Base-by-base conservation (phyloP, 768 basidiomycete species). In the Mycena vitilis region DNA sequence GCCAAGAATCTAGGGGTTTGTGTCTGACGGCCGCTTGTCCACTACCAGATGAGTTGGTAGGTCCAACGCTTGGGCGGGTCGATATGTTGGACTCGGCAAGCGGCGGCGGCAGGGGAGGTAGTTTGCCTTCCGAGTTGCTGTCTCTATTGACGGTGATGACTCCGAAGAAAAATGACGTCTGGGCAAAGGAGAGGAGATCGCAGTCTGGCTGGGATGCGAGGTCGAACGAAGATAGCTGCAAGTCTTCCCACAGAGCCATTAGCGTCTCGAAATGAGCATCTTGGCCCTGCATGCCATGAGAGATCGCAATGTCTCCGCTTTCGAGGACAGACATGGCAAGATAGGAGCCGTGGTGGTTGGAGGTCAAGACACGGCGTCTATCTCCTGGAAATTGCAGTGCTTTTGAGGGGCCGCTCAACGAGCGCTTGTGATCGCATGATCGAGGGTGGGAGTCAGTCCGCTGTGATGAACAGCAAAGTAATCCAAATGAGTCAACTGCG, bases 201-300 rank as follows among this genome's bases (percentile, higher is more conserved):
- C 81, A 63, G 6, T 69, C 66, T 0, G 81, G 79, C 63, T 78
- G 71, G 22, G 66, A 63, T 7, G 82, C 78, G 7, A 78, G 73
- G 51, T 87, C 87, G 7, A 84, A 76, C 2, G 84, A 80, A 48
- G 75, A 74, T 16, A 80, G 73, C 66, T 85, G 85, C 45, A 87
- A 77, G 53, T 83, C 71, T 44, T 82, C 82, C 70, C 81, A 86
- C 37, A 82, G 77, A 2, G 55, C 30, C 23, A 62, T 40, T 30
- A 86, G 74, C 1, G 68, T 18, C 37, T 85, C 83, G 23, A 84
- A 65, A 42, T 80, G 65, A 8, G 80, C 78, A 61, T 85, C 85
- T 45, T 80, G 81, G 8, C 78, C 83, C 0, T 71, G 62, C 18
- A 85, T 75, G 22, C 82, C 80, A 22, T 63, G 52, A 0, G 76